Conservation (phyloP, 768 basidiomycete species). For the Boletus huronensis region DNA sequence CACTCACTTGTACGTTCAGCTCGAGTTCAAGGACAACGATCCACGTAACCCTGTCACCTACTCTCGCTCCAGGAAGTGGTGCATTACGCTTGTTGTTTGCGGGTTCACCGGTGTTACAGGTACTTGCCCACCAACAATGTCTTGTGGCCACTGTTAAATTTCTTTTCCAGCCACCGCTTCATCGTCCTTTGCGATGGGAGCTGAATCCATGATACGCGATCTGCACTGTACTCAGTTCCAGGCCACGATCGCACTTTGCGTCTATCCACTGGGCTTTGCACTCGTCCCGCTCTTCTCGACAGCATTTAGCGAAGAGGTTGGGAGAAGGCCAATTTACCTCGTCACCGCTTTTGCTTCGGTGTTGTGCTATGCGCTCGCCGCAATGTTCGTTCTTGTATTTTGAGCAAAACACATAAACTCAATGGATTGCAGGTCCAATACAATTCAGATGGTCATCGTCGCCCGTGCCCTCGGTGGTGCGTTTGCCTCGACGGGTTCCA, state of each 20-base stretch:
- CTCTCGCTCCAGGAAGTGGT: slow-evolving; percentile 39
- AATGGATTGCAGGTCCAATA: slow-evolving; percentile 29
- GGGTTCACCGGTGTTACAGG: slow-evolving; percentile 30
- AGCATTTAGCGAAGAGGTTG: slow-evolving; percentile 69
- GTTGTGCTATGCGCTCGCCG: slow-evolving; percentile 39
- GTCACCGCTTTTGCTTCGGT: slow-evolving; percentile 43
- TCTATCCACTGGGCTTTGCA: slow-evolving; percentile 60
- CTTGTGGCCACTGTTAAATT: not conserved
- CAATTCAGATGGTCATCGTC: slow-evolving; percentile 55
- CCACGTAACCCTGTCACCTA: slow-evolving; percentile 37
- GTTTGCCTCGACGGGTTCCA: slow-evolving; percentile 61
- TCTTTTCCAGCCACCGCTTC: slow-evolving; percentile 44
- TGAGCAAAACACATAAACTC: not conserved
- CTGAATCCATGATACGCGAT: slow-evolving; percentile 49
- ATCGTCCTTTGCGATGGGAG: slow-evolving; percentile 52
- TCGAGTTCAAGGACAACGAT: slow-evolving; percentile 38
- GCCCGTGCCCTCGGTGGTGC: slow-evolving; percentile 61
- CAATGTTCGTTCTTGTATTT: slow-evolving; percentile 17
- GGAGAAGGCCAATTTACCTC: slow-evolving; percentile 57
- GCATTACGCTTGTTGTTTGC: slow-evolving; percentile 31
- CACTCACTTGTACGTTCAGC: slow-evolving; percentile 21
- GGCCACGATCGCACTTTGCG: slow-evolving; percentile 45
- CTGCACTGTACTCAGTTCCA: slow-evolving; percentile 42
- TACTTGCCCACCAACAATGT: not conserved
- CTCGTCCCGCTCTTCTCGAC: slow-evolving; percentile 61